phyloP scores from a whole-genome alignment of 306 rosid species.

The peach (Prunus persica) region Prunus_persica_NCBIv2 NC_034009.1:10638501-10639000 shows the following conservation, averaged over 20 bases:
- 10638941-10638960: constrained; percentile 90
- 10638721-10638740: constrained; percentile 80
- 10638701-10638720: constrained; percentile 96
- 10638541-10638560: neutral
- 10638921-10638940: constrained; percentile 74
- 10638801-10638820: constrained; percentile 10
- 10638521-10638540: neutral
- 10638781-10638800: constrained; percentile 11
- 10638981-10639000: constrained; percentile 59
- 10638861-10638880: constrained; percentile 65
- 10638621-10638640: constrained; percentile 64
- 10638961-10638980: constrained; percentile 88
- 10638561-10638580: neutral
- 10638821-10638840: constrained; percentile 12
- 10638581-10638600: constrained; percentile 35
- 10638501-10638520: neutral
- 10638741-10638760: constrained; percentile 78
- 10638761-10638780: constrained; percentile 79
- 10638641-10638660: constrained; percentile 89
- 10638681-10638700: constrained; percentile 86
- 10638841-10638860: constrained; percentile 44
- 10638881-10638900: constrained; percentile 52
- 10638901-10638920: constrained; percentile 61
- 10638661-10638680: constrained; percentile 89
- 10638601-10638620: constrained; percentile 81